Percentiles rank a stretch among this genome's conserved stretches.
phyloP scores from a whole-genome alignment of 148 eudicot species.

The Polygonum maritimum region DNA sequence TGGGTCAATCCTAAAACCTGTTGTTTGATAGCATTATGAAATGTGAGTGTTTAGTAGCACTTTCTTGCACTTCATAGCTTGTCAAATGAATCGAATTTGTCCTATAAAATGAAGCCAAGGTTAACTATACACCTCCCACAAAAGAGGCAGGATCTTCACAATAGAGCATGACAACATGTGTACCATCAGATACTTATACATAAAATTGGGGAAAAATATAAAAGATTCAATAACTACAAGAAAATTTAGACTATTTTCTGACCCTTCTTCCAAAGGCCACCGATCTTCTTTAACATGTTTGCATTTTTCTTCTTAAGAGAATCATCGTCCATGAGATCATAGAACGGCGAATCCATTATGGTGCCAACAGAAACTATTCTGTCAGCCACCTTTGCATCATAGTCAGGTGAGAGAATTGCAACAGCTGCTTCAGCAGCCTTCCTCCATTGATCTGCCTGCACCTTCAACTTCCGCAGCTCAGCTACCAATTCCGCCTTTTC shows the following conservation, averaged over 20 bases:
- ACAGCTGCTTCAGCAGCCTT: slow-evolving; percentile 97
- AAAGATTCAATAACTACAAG: neutral
- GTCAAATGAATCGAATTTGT: neutral
- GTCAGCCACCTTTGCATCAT: slow-evolving; percentile 34
- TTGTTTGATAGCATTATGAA: too few species aligned
- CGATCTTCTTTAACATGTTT: slow-evolving; percentile 70
- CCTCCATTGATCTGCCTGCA: slow-evolving; percentile 88
- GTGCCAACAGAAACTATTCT: slow-evolving; percentile 51
- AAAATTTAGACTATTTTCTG: slow-evolving; percentile 23
- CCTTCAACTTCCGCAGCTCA: slow-evolving; percentile 64
- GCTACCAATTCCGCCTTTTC: slow-evolving; percentile 56
- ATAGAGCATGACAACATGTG: neutral
- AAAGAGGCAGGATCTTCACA: neutral
- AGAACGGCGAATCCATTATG: slow-evolving; percentile 50
- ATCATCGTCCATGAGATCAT: slow-evolving; percentile 63
- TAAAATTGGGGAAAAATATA: neutral
- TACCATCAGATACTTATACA: neutral
- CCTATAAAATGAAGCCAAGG: neutral
- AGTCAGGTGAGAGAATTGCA: slow-evolving; percentile 58
- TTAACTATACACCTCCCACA: neutral
- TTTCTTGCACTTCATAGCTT: neutral
- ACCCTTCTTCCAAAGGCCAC: slow-evolving; percentile 71
- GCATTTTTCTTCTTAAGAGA: slow-evolving; percentile 73
- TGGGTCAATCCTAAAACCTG: too few species aligned
- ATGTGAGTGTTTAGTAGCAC: too few species aligned